A percentile compares a stretch with the other conserved stretches of the same genome.
phyloP scores from a whole-genome alignment of 768 basidiomycete species.

The Tulasnella sp. region DNA sequence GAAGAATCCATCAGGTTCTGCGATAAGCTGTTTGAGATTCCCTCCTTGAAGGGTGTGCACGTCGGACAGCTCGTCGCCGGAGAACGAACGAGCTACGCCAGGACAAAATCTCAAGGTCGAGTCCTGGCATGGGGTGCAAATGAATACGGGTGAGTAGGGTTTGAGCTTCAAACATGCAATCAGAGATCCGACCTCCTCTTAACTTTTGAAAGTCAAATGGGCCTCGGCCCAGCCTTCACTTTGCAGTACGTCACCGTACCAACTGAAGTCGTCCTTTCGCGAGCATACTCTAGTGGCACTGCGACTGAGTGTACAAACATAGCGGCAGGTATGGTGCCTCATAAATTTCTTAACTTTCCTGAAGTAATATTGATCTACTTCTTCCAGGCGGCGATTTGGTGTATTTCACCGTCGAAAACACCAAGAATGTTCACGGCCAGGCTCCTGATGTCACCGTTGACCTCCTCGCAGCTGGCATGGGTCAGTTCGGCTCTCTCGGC shows the following conservation, averaged over 20 bases:
- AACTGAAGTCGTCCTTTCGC: constrained; percentile 71
- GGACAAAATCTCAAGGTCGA: constrained; percentile 47
- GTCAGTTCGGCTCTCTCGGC: constrained; percentile 70
- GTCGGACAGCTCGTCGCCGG: constrained; percentile 65
- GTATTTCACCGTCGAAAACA: constrained; percentile 61
- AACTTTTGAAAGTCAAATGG: constrained; percentile 68
- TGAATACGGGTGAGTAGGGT: constrained; percentile 52
- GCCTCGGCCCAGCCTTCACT: constrained; percentile 51
- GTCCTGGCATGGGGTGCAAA: constrained; percentile 89
- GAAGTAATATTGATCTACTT: background rate
- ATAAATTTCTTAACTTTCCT: background rate
- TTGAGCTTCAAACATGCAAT: background rate
- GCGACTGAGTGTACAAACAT: constrained; percentile 52
- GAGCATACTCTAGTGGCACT: constrained; percentile 38
- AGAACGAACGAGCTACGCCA: constrained; percentile 56
- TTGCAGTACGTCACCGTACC: constrained; percentile 66
- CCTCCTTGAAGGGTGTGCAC: constrained; percentile 50
- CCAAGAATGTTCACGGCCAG: constrained; percentile 20
- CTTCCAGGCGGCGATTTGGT: constrained; percentile 58
- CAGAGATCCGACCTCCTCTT: background rate
- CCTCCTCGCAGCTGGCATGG: constrained; percentile 70
- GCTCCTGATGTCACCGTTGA: constrained; percentile 32
- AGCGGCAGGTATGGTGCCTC: constrained; percentile 45
- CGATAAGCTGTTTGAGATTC: constrained; percentile 63
- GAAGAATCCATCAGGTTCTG: constrained; percentile 49